phyloP scores from a whole-genome alignment of 352 stramenopile species.

The Aphanomyces astaci region DNA sequence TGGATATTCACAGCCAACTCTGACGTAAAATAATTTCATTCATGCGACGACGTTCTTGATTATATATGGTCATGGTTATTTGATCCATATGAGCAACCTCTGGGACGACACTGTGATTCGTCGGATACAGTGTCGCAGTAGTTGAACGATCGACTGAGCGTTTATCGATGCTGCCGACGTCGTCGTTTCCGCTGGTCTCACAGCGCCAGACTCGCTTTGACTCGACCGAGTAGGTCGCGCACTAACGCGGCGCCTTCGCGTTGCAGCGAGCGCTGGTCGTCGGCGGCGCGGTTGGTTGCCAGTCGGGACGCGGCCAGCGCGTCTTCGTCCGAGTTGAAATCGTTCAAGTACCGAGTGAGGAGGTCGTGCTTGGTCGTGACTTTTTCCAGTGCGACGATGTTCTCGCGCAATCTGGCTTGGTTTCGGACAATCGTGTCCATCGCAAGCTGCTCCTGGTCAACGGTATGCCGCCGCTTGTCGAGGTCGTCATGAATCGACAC shows the following conservation, averaged over 20 bases:
- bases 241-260: not conserved
- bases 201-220: not conserved
- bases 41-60: too few species aligned
- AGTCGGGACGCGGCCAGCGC: not conserved
- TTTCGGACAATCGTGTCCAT: not conserved
- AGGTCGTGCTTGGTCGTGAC: slow-evolving; percentile 4
- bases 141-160: too few species aligned
- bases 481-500: not conserved
- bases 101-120: too few species aligned
- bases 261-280: not conserved
- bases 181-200: too few species aligned
- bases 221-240: not conserved
- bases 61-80: too few species aligned
- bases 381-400: slow-evolving; percentile 19
- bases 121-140: too few species aligned
- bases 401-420: slow-evolving; percentile 1
- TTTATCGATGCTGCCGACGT: too few species aligned
- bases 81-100: too few species aligned
- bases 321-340: slow-evolving; percentile 19
- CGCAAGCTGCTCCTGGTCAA: not conserved
- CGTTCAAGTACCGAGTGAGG: slow-evolving; percentile 9
- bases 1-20: too few species aligned
- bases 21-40: too few species aligned
- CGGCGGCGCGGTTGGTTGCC: not conserved
- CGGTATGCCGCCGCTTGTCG: not conserved